These are phyloP conservation scores for Microdochium paspali DNA, from an alignment of 2,329 filamentous ascomycete species.

Conservation along the genomic window DNA sequence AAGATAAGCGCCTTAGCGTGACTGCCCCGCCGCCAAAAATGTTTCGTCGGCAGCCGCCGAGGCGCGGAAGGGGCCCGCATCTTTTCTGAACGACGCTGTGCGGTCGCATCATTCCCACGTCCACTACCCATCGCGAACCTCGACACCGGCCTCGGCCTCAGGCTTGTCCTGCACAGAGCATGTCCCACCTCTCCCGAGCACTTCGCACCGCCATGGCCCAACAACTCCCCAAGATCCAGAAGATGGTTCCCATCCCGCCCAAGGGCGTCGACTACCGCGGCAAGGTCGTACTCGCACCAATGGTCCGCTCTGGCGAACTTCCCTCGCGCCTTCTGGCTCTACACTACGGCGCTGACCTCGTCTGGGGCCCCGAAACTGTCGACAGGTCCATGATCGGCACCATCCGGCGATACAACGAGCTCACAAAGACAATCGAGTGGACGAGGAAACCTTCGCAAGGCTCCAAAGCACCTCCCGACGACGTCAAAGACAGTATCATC, in stretches of 20 bases:
- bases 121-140: too few relatives aligned
- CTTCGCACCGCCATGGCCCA: conserved; percentile 48
- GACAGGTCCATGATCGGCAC: conserved; percentile 88
- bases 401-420: conserved; percentile 64
- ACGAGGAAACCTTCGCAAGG: conserved; percentile 66
- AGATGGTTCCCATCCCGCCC: conserved; percentile 72
- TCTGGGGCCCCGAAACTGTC: conserved; percentile 96
- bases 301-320: conserved; percentile 96
- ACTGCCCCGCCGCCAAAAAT: neutral
- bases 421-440: conserved; percentile 77
- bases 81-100: neutral
- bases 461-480: conserved; percentile 43
- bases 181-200: conserved; percentile 11
- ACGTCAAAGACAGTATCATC: conserved; percentile 58
- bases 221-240: too few relatives aligned
- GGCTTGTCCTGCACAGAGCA: conserved; percentile 7
- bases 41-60: neutral
- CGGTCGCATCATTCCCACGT: too few relatives aligned
- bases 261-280: conserved; percentile 89
- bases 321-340: conserved; percentile 82
- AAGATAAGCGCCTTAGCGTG: neutral
- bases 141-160: neutral
- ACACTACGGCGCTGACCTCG: conserved; percentile 91
- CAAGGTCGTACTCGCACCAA: conserved; percentile 90
- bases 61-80: neutral